Evolutionary conservation across 768 basidiomycete genomes (phyloP).

Genomic region (Cystofilobasidium ferigula): DNA sequence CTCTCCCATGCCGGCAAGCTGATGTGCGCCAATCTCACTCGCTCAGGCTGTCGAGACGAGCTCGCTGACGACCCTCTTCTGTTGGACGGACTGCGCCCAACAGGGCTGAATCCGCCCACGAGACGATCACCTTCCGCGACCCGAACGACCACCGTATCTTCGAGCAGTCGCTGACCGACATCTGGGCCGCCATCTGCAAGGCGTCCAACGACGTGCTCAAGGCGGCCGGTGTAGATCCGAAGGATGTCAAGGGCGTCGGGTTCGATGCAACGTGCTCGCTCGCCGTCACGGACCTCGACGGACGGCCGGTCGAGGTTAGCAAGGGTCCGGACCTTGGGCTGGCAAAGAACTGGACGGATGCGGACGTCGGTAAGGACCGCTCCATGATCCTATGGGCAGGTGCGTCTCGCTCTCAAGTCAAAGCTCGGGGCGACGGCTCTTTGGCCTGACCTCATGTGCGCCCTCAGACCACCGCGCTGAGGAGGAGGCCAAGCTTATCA

Average conservation of each 20-base stretch:
- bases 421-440: background rate
- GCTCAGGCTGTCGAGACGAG: background rate
- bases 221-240: conserved; percentile 43
- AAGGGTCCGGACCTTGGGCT: conserved; percentile 53
- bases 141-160: conserved; percentile 78
- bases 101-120: conserved; percentile 36
- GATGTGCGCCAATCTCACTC: conserved; percentile 36
- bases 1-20: conserved; percentile 58
- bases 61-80: background rate
- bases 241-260: conserved; percentile 69
- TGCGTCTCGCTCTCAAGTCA: background rate
- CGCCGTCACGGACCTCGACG: conserved; percentile 66
- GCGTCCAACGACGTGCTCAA: conserved; percentile 51
- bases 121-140: conserved; percentile 78
- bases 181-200: conserved; percentile 62
- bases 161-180: conserved; percentile 84
- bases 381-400: conserved; percentile 74
- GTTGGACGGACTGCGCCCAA: too few relatives aligned
- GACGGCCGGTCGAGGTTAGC: conserved; percentile 64
- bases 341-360: conserved; percentile 30
- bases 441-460: too few relatives aligned
- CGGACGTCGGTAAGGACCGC: conserved; percentile 55
- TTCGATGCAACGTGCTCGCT: conserved; percentile 96
- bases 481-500: conserved; percentile 81
- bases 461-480: conserved; percentile 72